These are phyloP conservation scores for Balakata baccata DNA, from an alignment of 345 rosid species.

Conservation along the genomic window DNA sequence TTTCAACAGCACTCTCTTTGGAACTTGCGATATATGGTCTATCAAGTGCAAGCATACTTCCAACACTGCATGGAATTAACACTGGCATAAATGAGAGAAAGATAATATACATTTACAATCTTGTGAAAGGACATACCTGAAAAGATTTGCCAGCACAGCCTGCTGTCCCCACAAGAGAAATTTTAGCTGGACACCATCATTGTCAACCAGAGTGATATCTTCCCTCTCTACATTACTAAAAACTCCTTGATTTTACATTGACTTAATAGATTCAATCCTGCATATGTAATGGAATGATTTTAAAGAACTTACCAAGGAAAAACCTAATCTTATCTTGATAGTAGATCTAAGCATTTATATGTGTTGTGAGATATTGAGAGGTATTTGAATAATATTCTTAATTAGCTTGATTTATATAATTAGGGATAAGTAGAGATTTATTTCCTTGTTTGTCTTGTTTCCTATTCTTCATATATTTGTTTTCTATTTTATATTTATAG, in stretches of 20 bases:
- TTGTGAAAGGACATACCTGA: conserved; percentile 56
- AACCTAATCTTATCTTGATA: neutral
- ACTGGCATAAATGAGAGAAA: conserved; percentile 15
- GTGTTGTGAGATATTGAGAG: no score
- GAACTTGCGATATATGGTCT: conserved; percentile 74
- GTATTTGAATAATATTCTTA: no score
- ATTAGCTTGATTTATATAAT: no score
- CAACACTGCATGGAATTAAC: conserved; percentile 49
- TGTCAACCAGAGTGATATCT: conserved; percentile 68
- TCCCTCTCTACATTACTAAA: conserved; percentile 51
- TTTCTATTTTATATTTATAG: no score
- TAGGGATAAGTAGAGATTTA: no score
- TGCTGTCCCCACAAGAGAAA: conserved; percentile 94
- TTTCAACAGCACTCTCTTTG: conserved; percentile 48
- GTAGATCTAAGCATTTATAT: no score
- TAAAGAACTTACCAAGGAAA: neutral
- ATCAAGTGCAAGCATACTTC: conserved; percentile 87
- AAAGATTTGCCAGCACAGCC: conserved; percentile 66
- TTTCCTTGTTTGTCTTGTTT: no score
- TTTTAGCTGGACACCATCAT: conserved; percentile 56
- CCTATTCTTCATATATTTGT: no score
- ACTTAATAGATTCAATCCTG: conserved; percentile 83
- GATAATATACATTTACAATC: conserved; percentile 11
- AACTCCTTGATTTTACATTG: conserved; percentile 57
- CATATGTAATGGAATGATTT: conserved; percentile 9